A percentile compares a stretch with the other conserved stretches of the same genome.
phyloP scores from a whole-genome alignment of 257 asterid genomes.

The Ballota nigra region DNA sequence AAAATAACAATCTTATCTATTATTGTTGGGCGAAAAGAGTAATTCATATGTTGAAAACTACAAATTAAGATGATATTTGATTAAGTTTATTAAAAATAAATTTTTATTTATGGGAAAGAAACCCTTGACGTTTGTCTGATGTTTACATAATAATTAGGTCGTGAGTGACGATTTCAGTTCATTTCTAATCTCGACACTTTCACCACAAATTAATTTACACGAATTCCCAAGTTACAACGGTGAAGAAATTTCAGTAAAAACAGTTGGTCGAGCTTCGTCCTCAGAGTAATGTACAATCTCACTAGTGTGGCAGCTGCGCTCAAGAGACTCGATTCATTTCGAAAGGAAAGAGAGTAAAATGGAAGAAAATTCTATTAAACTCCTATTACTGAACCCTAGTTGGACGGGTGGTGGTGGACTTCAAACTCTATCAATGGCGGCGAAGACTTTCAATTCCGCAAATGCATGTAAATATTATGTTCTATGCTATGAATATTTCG shows the following conservation, averaged over 20 bases:
- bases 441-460: constrained; percentile 17
- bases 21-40: too few species aligned
- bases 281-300: not conserved
- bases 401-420: not conserved
- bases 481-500: not conserved
- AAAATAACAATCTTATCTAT: too few species aligned
- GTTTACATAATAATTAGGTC: too few species aligned
- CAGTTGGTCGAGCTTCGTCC: not conserved
- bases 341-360: constrained; percentile 2
- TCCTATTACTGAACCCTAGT: constrained; percentile 20
- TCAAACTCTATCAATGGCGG: constrained; percentile 24
- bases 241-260: not conserved
- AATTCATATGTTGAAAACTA: too few species aligned
- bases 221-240: not conserved
- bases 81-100: too few species aligned
- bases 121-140: too few species aligned
- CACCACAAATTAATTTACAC: not conserved
- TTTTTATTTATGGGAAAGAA: too few species aligned
- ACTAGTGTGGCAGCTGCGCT: not conserved
- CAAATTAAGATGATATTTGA: too few species aligned
- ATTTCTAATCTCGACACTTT: not conserved
- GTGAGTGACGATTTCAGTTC: not conserved
- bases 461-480: constrained; percentile 26
- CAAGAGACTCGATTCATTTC: not conserved
- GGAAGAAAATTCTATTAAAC: not conserved